Conservation (phyloP, 768 basidiomycete genomes). For the Sporobolomyces phaffii region DNA sequence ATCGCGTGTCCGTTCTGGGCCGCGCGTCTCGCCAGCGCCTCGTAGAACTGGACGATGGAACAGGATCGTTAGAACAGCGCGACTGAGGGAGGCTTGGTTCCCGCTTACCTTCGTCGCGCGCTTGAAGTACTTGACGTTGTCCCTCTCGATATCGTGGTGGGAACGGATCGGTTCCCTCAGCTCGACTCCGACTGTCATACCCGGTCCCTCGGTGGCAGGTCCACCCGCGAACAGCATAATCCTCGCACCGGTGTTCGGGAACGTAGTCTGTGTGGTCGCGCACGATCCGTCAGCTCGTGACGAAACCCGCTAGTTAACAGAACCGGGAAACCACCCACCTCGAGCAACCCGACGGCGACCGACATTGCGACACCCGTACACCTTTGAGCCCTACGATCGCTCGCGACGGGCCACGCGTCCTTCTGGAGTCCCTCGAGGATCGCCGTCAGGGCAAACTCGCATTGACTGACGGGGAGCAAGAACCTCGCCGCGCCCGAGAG, state of each 20-base stretch:
- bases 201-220: slow-evolving; percentile 91
- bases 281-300: too few relatives aligned
- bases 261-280: slow-evolving; percentile 79
- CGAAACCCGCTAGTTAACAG: background rate
- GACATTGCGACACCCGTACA: slow-evolving; percentile 93
- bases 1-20: slow-evolving; percentile 92
- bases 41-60: slow-evolving; percentile 74
- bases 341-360: slow-evolving; percentile 85
- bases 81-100: too few relatives aligned
- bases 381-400: slow-evolving; percentile 82
- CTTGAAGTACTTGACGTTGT: slow-evolving; percentile 95
- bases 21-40: slow-evolving; percentile 81
- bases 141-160: slow-evolving; percentile 96
- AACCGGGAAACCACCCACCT: slow-evolving; percentile 49
- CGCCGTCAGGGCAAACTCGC: slow-evolving; percentile 91
- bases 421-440: slow-evolving; percentile 79
- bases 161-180: slow-evolving; percentile 95
- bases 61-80: too few relatives aligned
- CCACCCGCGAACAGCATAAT: slow-evolving; percentile 96
- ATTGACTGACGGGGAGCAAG: slow-evolving; percentile 81
- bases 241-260: slow-evolving; percentile 89
- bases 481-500: slow-evolving; percentile 71
- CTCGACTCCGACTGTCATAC: slow-evolving; percentile 91
- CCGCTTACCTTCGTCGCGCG: slow-evolving; percentile 83
- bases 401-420: slow-evolving; percentile 96